Conservation (phyloP, 73 alveolate genomes). For the Breviolum minutum region DNA sequence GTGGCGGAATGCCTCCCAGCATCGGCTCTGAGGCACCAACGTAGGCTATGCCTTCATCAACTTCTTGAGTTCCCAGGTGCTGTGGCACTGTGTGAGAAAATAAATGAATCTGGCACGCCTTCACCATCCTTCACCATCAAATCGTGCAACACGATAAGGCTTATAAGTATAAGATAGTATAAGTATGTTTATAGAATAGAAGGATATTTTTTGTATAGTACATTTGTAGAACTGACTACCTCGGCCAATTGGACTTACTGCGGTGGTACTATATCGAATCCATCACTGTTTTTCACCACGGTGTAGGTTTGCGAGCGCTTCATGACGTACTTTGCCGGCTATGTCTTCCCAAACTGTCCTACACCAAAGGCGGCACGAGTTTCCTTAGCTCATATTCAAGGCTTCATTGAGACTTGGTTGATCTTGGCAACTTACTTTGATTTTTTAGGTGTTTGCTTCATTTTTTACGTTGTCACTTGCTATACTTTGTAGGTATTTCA, state of each 20-base stretch:
- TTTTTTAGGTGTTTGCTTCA: no score
- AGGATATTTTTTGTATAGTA: no score
- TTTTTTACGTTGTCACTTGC: no score
- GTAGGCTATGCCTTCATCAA: constrained; percentile 94
- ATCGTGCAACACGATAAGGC: neutral
- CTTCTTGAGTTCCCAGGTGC: constrained; percentile 46
- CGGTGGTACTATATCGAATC: no score
- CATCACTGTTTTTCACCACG: neutral
- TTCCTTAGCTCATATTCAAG: constrained; percentile 65
- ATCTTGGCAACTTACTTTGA: neutral
- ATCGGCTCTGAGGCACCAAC: constrained; percentile 26
- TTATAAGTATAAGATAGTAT: no score
- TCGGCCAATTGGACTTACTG: no score
- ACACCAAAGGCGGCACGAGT: constrained; percentile 90
- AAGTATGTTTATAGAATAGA: no score
- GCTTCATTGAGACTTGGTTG: constrained; percentile 65
- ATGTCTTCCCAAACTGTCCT: constrained; percentile 65
- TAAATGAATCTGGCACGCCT: neutral
- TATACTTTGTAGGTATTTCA: no score
- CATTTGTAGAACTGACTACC: no score
- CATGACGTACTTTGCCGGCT: constrained; percentile 73
- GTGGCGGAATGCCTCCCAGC: neutral
- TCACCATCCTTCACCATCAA: neutral
- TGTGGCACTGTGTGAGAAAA: neutral
- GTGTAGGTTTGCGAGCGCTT: constrained; percentile 59